Conservation (phyloP, 495 filamentous ascomycete species). For the Chaetomium cochliodes region DNA sequence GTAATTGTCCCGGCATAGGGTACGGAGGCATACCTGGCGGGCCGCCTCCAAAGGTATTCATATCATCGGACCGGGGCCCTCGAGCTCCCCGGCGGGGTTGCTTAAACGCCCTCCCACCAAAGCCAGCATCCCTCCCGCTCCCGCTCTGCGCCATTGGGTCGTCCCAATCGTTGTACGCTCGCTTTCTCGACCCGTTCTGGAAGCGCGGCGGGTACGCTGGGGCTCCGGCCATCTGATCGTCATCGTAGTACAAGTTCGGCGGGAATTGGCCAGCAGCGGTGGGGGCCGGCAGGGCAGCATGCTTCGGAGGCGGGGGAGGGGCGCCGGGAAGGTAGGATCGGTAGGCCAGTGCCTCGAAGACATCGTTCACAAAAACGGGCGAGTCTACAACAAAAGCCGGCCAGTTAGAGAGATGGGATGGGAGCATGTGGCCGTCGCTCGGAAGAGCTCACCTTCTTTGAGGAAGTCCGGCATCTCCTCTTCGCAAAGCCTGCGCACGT, state of each 20-base stretch:
- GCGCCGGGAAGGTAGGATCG: constrained; percentile 60
- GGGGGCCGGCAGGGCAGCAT: constrained; percentile 23
- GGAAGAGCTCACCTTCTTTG: constrained; percentile 62
- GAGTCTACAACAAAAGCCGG: constrained; percentile 54
- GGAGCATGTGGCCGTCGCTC: neutral
- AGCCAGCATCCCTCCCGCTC: constrained; percentile 29
- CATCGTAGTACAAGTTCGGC: constrained; percentile 31
- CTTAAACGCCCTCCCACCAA: constrained; percentile 60
- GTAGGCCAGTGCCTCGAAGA: constrained; percentile 70
- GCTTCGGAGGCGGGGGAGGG: constrained; percentile 42
- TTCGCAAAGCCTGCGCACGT: constrained; percentile 70
- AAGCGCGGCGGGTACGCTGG: constrained; percentile 13
- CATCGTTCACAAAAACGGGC: constrained; percentile 74
- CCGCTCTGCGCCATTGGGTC: constrained; percentile 41
- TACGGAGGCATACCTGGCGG: constrained; percentile 19
- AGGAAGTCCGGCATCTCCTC: constrained; percentile 86
- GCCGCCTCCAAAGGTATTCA: constrained; percentile 18
- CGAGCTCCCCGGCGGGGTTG: constrained; percentile 68
- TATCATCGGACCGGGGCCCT: constrained; percentile 46
- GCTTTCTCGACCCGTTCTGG: constrained; percentile 32
- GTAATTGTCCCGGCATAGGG: constrained; percentile 2
- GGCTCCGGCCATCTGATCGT: constrained; percentile 18
- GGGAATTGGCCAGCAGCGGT: constrained; percentile 26
- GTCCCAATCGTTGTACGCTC: constrained; percentile 34
- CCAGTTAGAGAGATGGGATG: neutral